Evolutionary conservation across 2,329 filamentous ascomycete species (phyloP), one percentile per base, ranked within the genome.

Genomic region (Penicillium sp.): DNA sequence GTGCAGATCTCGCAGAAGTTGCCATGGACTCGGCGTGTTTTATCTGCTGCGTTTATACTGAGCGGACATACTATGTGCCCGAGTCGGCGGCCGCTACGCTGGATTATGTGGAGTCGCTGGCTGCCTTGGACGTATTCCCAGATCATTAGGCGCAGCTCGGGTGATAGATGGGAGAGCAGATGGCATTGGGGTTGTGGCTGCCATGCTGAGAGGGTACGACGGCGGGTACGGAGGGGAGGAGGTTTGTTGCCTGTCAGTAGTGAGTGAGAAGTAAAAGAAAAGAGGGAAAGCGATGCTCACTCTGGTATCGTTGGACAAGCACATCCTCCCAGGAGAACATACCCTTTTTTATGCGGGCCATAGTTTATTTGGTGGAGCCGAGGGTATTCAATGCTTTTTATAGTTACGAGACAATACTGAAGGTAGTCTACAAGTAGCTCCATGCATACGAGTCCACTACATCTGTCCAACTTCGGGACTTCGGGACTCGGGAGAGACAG

Each of bases 301-400:
- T 68, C 46, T 67, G 65, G 51, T 69, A 69, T 47, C 66, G 65
- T 41, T 69, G 66, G 23, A 64, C 60, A 32, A 69, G 52, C 9
- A 69, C 67, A 58, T 69, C 67, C 51, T 69, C 67, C 67, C 67
- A 69, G 6, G 65, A 69, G 50, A 69, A 69, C 2, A 69, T 61
- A 0, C 67, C 67, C 31, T 60, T 59, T 44, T 64, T 69, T 31
- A 60, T 60, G 41, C 61, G 62, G 14, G 65, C 59, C 67, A 69
- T 69, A 24, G 16, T 20, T 34, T 18, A 14, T 22, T 22, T 18
- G 10, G 20, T 40, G 18, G 43, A 27, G 26, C 26, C 7, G 16
- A 32, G 29, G 14, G 14, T 4, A 18, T 16, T 20, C 14, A 34
- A 34, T 18, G 31, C 14, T 8, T 14, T 28, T 29, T 29, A n/a